Base-by-base conservation (phyloP, 495 filamentous ascomycete genomes). In the Talaromyces wortmannii region DNA sequence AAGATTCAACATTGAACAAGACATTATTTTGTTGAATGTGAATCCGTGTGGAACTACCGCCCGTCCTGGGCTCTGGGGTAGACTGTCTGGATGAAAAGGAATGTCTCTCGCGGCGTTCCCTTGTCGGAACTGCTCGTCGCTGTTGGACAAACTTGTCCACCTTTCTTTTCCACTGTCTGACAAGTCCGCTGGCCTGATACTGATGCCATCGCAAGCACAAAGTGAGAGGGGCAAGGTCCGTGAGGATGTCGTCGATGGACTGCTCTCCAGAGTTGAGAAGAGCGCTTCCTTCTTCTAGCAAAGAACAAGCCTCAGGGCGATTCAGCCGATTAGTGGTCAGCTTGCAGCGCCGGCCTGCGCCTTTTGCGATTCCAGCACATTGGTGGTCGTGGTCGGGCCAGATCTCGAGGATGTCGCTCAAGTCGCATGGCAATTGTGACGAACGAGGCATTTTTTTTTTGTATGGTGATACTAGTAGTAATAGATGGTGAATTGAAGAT, bases 121-220 rank as follows among this genome's bases (percentile, higher is more conserved):
- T 40, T 5, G 2, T 40, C 36, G 36, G 5, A 40, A 13, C 8
- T 10, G 36, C 36, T 40, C 5, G 36, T 8, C 36, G 36, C 13
- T 13, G 8, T 5, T 40, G 36, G 2, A 40, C 36, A 13, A 40
- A 61, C 29, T 45, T 7, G 10, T 45, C 31, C 5, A 64, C 57
- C 45, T 62, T 33, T 43, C 32, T 2, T 31, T 6, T 48, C 67
- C 67, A 70, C 10, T 48, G 18, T 10, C 11, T 2, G 0, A 36
- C 45, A 13, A 70, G 52, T 29, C 11, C 48, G 0, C n/a, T 18
- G 8, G 67, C 63, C 48, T 70, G 65, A 10, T 23, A 15, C 44
- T 65, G 63, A 45, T 70, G 67, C 11, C 46, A 65, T 7, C 53
- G 32, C 10, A 32, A 58, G 47, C 67, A 68, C 23, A 68, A 58